These are phyloP conservation scores for Nakaseomyces uthaithaninus DNA, from an alignment of 1,139 yeast genomes.

Conservation along the genomic window DNA sequence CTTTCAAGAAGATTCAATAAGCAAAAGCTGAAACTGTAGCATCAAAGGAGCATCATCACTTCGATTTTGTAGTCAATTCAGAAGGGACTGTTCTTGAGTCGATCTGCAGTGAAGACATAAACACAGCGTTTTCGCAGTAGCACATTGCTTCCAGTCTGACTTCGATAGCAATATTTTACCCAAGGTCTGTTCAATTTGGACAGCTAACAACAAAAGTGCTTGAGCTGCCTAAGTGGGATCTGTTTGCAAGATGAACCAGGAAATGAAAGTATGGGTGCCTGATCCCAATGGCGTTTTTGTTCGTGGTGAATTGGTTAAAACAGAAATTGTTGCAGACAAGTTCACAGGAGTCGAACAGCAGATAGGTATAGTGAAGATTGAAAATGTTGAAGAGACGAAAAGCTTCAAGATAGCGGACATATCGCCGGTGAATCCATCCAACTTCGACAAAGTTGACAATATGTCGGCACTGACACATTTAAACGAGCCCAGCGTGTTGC, in stretches of 20 bases:
- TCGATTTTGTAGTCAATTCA: too few species aligned
- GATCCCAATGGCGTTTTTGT: conserved; percentile 56
- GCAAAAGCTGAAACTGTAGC: too few species aligned
- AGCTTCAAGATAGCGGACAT: conserved; percentile 47
- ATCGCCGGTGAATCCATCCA: conserved; percentile 65
- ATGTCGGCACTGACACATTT: conserved; percentile 93
- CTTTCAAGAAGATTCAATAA: too few species aligned
- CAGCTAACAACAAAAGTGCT: too few species aligned
- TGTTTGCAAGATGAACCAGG: conserved; percentile 3
- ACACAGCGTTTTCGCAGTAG: too few species aligned
- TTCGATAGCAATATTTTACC: too few species aligned
- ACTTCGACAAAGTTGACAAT: conserved; percentile 84
- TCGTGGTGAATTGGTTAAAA: conserved; percentile 51
- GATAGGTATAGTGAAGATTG: conserved; percentile 12
- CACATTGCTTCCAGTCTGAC: too few species aligned
- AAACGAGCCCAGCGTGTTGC: conserved; percentile 88
- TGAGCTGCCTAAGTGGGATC: too few species aligned
- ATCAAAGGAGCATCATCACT: too few species aligned
- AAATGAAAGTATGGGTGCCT: conserved; percentile 63
- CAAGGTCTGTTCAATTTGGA: too few species aligned
- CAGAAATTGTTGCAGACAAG: conserved; percentile 17
- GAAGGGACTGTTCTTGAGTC: too few species aligned
- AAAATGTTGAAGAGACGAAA: conserved; percentile 31
- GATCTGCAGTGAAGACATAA: too few species aligned
- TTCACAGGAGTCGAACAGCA: conserved; percentile 18